A percentile compares a stretch with the other conserved stretches of the same genome.
Conservation (phyloP, 176 grass and related monocot species). For the Poa pratensis region DNA sequence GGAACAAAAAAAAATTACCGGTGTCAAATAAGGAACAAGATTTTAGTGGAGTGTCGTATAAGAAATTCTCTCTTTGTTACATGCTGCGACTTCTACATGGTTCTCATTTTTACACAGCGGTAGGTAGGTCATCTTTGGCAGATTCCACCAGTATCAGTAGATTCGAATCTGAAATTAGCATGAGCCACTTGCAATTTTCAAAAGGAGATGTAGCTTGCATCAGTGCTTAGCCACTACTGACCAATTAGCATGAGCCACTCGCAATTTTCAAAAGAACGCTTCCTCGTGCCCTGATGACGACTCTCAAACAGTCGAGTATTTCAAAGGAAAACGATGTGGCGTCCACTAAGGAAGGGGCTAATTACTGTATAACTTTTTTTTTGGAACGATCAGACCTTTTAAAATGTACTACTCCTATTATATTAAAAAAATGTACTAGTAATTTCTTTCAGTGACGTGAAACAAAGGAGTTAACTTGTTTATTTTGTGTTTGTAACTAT, state of each 20-base stretch:
- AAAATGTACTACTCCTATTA: too few relatives aligned
- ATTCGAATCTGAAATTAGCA: background rate
- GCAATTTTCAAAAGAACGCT: background rate
- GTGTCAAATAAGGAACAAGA: too few relatives aligned
- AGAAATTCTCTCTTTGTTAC: too few relatives aligned
- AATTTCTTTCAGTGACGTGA: too few relatives aligned
- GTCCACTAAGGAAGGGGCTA: background rate
- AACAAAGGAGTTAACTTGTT: background rate
- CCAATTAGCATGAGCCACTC: background rate
- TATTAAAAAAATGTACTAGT: too few relatives aligned
- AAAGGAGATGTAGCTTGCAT: background rate
- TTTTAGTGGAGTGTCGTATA: too few relatives aligned
- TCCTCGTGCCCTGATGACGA: background rate
- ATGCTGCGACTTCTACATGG: background rate
- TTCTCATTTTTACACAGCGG: background rate
- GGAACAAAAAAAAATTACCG: too few relatives aligned
- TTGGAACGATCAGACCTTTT: too few relatives aligned
- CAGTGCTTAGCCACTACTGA: background rate
- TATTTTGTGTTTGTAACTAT: background rate
- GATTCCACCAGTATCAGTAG: background rate
- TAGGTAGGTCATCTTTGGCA: background rate
- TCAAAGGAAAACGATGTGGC: background rate
- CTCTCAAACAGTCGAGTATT: background rate
- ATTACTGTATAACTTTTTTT: too few relatives aligned
- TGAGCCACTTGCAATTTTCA: too few relatives aligned